phyloP scores from a whole-genome alignment of 2,329 filamentous ascomycete genomes.

The Fusarium brachygibbosum region DNA sequence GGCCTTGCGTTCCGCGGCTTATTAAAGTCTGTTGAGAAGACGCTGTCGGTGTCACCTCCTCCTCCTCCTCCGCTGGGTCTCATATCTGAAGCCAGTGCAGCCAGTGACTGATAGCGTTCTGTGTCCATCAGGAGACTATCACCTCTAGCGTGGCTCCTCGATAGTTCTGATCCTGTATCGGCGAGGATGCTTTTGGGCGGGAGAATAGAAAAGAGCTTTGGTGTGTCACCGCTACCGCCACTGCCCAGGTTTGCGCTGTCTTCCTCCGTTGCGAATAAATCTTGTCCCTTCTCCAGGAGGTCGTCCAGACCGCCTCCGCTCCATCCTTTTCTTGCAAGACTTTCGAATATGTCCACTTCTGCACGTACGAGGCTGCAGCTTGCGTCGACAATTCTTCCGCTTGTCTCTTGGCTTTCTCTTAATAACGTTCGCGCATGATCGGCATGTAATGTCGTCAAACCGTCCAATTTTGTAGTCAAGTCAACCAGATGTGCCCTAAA shows the following conservation, averaged over 20 bases:
- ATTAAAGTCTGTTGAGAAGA: constrained; percentile 68
- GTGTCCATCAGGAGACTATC: constrained; percentile 69
- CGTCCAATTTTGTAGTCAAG: constrained; percentile 73
- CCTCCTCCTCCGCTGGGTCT: constrained; percentile 54
- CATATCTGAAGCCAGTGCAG: constrained; percentile 58
- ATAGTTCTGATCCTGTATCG: constrained; percentile 60
- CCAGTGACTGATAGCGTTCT: constrained; percentile 70
- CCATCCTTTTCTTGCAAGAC: constrained; percentile 76
- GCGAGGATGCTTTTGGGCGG: constrained; percentile 74
- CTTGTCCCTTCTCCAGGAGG: constrained; percentile 72
- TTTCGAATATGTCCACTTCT: constrained; percentile 78
- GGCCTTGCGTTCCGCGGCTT: constrained; percentile 67
- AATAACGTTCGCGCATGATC: constrained; percentile 71
- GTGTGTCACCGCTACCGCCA: constrained; percentile 52
- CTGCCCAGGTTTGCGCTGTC: constrained; percentile 52
- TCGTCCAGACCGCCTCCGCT: constrained; percentile 75
- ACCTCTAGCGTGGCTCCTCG: constrained; percentile 59
- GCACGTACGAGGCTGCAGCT: constrained; percentile 75
- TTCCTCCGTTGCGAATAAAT: constrained; percentile 68
- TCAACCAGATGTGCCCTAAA: constrained; percentile 74
- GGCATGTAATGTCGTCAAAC: constrained; percentile 70
- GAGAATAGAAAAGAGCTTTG: constrained; percentile 74
- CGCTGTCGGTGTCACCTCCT: constrained; percentile 64
- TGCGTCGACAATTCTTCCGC: constrained; percentile 72
- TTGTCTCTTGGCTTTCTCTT: constrained; percentile 75